Percentiles rank a stretch among this genome's conserved stretches.
Evolutionary conservation across 306 rosid genomes (phyloP).

Genomic region (Albizia julibrissin): DNA sequence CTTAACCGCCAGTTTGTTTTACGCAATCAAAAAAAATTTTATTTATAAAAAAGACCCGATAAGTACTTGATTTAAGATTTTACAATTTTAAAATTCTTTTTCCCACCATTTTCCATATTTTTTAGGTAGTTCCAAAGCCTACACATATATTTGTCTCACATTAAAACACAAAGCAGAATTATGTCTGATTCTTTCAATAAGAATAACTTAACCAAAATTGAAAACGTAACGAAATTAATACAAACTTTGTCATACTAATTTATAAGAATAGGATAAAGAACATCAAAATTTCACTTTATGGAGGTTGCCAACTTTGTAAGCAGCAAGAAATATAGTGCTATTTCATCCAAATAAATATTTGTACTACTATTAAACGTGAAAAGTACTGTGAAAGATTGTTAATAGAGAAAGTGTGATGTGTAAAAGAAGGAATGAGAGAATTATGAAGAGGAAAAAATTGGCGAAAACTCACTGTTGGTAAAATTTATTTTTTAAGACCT

Average conservation of each 20-base stretch:
- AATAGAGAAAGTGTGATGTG: neutral
- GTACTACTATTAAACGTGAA: neutral
- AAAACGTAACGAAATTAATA: neutral
- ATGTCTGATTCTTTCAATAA: neutral
- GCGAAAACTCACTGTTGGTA: no score
- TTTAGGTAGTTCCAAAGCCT: neutral
- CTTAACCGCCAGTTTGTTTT: no score
- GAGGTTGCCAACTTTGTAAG: neutral
- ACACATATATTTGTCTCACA: neutral
- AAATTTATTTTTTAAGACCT: no score
- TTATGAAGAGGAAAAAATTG: neutral
- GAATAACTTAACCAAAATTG: neutral
- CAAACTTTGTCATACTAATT: neutral
- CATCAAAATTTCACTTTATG: neutral
- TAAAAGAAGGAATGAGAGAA: neutral
- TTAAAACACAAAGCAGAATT: neutral
- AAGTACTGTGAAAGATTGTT: neutral
- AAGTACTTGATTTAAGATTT: no score
- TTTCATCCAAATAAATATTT: neutral
- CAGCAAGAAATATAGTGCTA: neutral
- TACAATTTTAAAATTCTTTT: no score
- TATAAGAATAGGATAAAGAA: neutral
- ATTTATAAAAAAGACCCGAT: no score
- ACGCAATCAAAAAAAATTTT: no score
- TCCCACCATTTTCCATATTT: no score